phyloP scores from a whole-genome alignment of 1,139 yeast genomes.

The Scheffersomyces cryptocercus region DNA sequence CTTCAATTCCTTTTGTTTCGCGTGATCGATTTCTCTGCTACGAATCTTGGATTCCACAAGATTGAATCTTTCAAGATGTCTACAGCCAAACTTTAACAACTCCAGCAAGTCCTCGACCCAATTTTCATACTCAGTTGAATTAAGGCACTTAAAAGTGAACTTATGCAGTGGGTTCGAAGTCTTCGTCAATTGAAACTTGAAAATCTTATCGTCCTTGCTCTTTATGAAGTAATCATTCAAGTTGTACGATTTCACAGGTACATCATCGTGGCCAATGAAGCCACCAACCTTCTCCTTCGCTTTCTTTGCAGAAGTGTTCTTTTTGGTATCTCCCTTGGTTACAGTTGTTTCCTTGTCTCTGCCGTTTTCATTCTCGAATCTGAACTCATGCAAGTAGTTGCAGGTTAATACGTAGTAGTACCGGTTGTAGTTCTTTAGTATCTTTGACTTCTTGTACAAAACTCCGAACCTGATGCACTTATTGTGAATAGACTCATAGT shows the following conservation, averaged over 20 bases:
- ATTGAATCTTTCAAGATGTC: constrained; percentile 36
- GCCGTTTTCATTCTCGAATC: constrained; percentile 28
- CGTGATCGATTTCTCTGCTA: constrained; percentile 16
- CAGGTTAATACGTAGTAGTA: constrained; percentile 44
- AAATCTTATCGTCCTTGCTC: constrained; percentile 34
- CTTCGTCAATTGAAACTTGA: constrained; percentile 38
- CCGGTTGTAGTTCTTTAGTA: constrained; percentile 42
- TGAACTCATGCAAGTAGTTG: constrained; percentile 48
- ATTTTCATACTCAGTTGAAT: constrained; percentile 27
- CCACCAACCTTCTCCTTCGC: constrained; percentile 39
- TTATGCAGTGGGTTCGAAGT: constrained; percentile 30
- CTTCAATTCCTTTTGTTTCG: constrained; percentile 11
- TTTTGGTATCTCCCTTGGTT: constrained; percentile 4
- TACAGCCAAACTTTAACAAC: constrained; percentile 36
- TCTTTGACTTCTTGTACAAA: constrained; percentile 44
- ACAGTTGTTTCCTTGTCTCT: constrained; percentile 11
- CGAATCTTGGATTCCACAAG: constrained; percentile 32
- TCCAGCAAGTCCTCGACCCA: constrained; percentile 45
- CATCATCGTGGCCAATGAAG: constrained; percentile 42
- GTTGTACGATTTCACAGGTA: constrained; percentile 45
- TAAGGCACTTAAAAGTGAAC: constrained; percentile 41
- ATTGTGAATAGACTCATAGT: constrained; percentile 40
- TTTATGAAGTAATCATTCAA: constrained; percentile 39
- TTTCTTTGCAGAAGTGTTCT: constrained; percentile 1
- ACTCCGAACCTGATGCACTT: constrained; percentile 47